Evolutionary conservation across 495 filamentous ascomycete genomes (phyloP), one percentile per base, ranked within the genome.

Genomic region (Aspergillus avenaceus): DNA sequence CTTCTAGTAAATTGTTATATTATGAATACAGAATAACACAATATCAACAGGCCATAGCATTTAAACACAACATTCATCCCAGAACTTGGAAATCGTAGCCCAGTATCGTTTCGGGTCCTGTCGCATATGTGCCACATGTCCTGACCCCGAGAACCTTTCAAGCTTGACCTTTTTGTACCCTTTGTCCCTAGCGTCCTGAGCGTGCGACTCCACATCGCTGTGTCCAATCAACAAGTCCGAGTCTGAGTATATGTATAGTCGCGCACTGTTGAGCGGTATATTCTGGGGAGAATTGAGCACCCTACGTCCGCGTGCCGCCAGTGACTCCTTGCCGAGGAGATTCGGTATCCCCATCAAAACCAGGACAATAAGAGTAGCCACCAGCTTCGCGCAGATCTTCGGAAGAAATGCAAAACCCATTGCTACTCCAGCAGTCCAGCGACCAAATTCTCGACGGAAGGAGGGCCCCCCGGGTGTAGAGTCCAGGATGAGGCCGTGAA

Each of bases 381-480:
- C 34, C 4, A 37, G 12, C 28, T 49, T 46, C 13, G 29, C 37
- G 12, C 47, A 11, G 8, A 38, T 14, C 19, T 38, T 37, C 12
- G 56, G 56, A 6, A 59, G 31, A 21, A 40, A 31, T n/a, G 42
- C 25, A 8, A 49, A 52, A 12, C 49, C 49, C 9, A 56, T 43
- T 1, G 56, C 54, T n/a, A 50, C 32, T 6, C 54, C 43, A 14
- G 47, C 29, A 4, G 42, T 45, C 49, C 49, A 52, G 19, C 40
- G 42, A 3, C 4, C 11, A 13, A 53, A 50, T 11, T 45, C 49
- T 21, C 43, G 43, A 24, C 32, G 34, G 22, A 45, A 52, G 18
- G 49, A 45, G 19, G 14, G 9, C 9, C 49, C 49, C 13, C 59
- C 59, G 16, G 59, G 59, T 9, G 56, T 59, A 18, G 59, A 61